Conservation (phyloP, 805 yeast genomes). For the Cyberlindnera galapagoensis region DNA sequence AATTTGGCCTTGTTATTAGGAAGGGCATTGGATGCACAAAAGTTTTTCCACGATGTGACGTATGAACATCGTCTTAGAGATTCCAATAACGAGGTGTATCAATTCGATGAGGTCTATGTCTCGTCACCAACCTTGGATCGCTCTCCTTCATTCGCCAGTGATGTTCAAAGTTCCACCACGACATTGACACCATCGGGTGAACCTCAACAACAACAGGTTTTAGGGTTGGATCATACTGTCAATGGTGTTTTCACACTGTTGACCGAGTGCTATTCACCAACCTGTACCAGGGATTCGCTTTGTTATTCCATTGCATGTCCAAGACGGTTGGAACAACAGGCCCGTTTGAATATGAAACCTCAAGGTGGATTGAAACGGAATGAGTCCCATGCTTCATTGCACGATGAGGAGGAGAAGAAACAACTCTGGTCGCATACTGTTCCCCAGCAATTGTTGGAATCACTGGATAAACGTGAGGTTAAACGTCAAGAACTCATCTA, state of each 20-base stretch:
- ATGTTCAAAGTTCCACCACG: constrained; percentile 6
- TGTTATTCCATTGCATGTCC: constrained; percentile 98
- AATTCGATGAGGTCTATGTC: constrained; percentile 56
- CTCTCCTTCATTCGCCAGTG: constrained; percentile 15
- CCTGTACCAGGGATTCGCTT: constrained; percentile 80
- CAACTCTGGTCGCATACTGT: constrained; percentile 94
- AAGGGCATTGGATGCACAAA: constrained; percentile 89
- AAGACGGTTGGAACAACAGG: constrained; percentile 90
- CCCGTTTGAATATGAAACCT: constrained; percentile 81
- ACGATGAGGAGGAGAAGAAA: constrained; percentile 72
- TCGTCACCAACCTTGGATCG: constrained; percentile 2
- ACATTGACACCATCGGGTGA: constrained; percentile 9
- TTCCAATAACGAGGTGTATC: constrained; percentile 80
- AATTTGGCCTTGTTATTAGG: constrained; percentile 86
- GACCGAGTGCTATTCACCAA: constrained; percentile 95
- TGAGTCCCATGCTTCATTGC: constrained; percentile 59
- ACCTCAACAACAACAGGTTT: constrained; percentile 1
- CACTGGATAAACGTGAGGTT: constrained; percentile 75
- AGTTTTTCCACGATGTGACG: constrained; percentile 90
- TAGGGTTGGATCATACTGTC: constrained; percentile 31
- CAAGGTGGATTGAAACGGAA: constrained; percentile 79
- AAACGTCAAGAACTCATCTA: constrained; percentile 93
- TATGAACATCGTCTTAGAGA: constrained; percentile 91
- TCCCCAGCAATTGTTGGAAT: constrained; percentile 68
- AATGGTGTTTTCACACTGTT: constrained; percentile 91